Percentiles rank a stretch among this genome's conserved stretches.
phyloP scores from a whole-genome alignment of 164 flowering plant genomes.

The Kingdonia uniflora region DNA sequence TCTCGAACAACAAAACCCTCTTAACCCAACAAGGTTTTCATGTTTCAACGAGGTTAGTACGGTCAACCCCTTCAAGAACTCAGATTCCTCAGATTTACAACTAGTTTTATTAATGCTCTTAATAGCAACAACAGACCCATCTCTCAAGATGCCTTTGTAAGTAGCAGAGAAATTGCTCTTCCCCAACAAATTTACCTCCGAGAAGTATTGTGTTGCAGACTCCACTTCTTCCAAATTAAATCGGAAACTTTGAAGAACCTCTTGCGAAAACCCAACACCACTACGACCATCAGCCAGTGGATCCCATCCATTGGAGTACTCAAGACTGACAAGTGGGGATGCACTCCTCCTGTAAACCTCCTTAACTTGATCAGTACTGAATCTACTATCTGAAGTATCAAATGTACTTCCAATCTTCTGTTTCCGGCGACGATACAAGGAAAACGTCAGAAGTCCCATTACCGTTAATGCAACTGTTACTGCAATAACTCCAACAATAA shows the following conservation, averaged over 20 bases:
- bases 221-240: conserved; percentile 83
- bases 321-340: conserved; percentile 75
- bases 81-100: conserved; percentile 74
- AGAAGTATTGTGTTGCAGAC: conserved; percentile 82
- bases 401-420: conserved; percentile 71
- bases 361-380: conserved; percentile 58
- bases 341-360: conserved; percentile 52
- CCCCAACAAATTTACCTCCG: conserved; percentile 70
- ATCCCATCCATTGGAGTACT: conserved; percentile 92
- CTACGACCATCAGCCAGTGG: conserved; percentile 49
- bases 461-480: conserved; percentile 18
- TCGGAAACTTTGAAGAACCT: conserved; percentile 48
- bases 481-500: conserved; percentile 37
- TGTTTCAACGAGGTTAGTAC: conserved; percentile 59
- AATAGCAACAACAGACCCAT: conserved; percentile 72
- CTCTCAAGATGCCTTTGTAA: conserved; percentile 66
- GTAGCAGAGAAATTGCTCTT: conserved; percentile 65
- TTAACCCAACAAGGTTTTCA: conserved; percentile 60
- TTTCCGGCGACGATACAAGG: conserved; percentile 61
- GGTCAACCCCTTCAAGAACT: conserved; percentile 76
- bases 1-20: conserved; percentile 91
- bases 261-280: conserved; percentile 45
- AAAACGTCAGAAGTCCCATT: conserved; percentile 35
- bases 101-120: conserved; percentile 74
- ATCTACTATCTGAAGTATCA: conserved; percentile 46